Evolutionary conservation across 1,284 basidiomycete species (phyloP), one percentile per base, ranked within the genome.

Genomic region (Dichomitus squalens): DNA sequence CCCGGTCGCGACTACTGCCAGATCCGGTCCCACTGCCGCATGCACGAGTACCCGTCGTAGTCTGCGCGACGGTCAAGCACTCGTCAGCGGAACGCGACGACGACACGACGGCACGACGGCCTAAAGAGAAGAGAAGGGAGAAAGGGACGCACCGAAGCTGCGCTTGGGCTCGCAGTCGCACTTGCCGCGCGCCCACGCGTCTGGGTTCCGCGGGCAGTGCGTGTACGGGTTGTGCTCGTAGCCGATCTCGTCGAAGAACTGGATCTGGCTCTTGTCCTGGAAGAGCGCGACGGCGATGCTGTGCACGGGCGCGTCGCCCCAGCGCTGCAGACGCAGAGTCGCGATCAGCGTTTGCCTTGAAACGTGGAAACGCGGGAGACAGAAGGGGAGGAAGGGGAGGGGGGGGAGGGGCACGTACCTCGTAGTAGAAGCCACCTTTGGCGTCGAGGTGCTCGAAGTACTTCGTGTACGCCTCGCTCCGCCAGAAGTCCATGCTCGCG

Each of bases 291-390:
- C 88, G 4, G 82, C 90, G 55, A 93, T 88, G 46, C 84, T 86
- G 70, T 93, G 90, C 1, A 93, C 86, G 0, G 90, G 92, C 1
- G 92, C 92, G 68, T 93, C 90, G 41, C 90, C 90, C 88, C 87
- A 89, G 34, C 87, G 79, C 79, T 81, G 41, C 11, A 14, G 7
- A 27, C 25, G 20, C 7, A 31, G n/a, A n/a, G n/a, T n/a, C 29
- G 29, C 29, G 29, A 31, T n/a, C n/a, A n/a, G n/a, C n/a, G n/a
- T n/a, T n/a, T n/a, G n/a, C n/a, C n/a, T n/a, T n/a, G n/a, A n/a
- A n/a, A n/a, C n/a, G 29, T 11, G 29, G 5, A 11, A 31, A 31
- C 11, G 35, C 18, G 46, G 40, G n/a, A n/a, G n/a, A n/a, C n/a
- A n/a, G n/a, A n/a, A n/a, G n/a, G n/a, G n/a, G n/a, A n/a, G n/a